Evolutionary conservation across 2,329 filamentous ascomycete species (phyloP), one percentile per base, ranked within the genome.

Genomic region (Trichophyton mentagrophytes): DNA sequence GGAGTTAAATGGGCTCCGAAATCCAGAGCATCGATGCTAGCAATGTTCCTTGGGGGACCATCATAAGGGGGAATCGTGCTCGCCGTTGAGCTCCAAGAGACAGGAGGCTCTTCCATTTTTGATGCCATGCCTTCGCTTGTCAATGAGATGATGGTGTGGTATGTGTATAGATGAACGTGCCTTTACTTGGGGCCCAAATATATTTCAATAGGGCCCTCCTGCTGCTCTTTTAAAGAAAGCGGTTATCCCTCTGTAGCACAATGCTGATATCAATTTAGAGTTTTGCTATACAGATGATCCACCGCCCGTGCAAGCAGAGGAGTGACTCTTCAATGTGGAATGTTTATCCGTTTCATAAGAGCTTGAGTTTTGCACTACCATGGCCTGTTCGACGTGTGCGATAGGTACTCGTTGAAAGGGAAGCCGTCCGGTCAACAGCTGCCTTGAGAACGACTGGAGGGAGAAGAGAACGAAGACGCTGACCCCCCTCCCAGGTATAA

Each of bases 1-100:
- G 73, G 73, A 38, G 72, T 65, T 1, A 74, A 65, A 2, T 60
- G 65, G 9, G 65, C 42, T 49, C 70, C 69, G 56, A 74, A 74
- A 6, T 68, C 36, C 8, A 74, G 64, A 7, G 66, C 65, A 57
- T 71, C 67, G 20, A 70, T 68, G 46, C 61, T 63, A 4, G 61
- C 63, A 20, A 69, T 51, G 38, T 70, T 70, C 11, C 68, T 66
- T 3, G 68, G 68, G 11, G 67, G 66, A 1, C 67, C 68, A 53
- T 64, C 57, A 53, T 69, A 68, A 46, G 56, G 42, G 17, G 64
- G 61, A 2, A 62, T 58, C 30, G 51, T 49, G 20, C 58, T 55
- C 17, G 44, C 61, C 2, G 61, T 47, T 13, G 25, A 46, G 27
- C 38, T 6, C 62, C 62, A 64, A 15, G 62, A 64, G 9, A 61